Percentiles rank a stretch among this genome's conserved stretches.
phyloP scores from a whole-genome alignment of 768 basidiomycete species.

The Leccinum ochraceum region DNA sequence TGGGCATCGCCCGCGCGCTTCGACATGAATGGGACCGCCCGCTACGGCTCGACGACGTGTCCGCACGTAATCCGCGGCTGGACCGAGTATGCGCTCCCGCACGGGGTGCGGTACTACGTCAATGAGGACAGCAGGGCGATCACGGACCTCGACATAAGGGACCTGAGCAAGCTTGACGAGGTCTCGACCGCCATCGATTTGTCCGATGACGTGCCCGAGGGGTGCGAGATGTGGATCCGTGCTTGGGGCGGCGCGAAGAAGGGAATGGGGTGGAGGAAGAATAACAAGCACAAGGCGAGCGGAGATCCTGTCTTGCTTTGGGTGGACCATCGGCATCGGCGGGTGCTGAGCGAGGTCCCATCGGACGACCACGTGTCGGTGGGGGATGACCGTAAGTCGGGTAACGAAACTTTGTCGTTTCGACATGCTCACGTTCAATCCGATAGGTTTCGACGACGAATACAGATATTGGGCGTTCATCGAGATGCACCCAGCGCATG shows the following conservation, averaged over 20 bases:
- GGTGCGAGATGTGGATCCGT: constrained; percentile 66
- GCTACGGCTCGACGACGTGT: constrained; percentile 29
- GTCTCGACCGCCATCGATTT: constrained; percentile 34
- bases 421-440: not conserved
- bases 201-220: constrained; percentile 36
- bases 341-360: constrained; percentile 50
- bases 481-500: constrained; percentile 77
- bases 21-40: constrained; percentile 33
- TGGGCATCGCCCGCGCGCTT: constrained; percentile 29
- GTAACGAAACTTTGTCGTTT: not conserved
- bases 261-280: constrained; percentile 28
- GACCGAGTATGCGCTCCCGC: constrained; percentile 76
- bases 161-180: constrained; percentile 47
- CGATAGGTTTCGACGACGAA: constrained; percentile 67
- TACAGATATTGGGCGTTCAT: constrained; percentile 83
- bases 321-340: constrained; percentile 65
- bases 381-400: constrained; percentile 44
- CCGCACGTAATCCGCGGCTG: constrained; percentile 53
- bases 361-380: constrained; percentile 27
- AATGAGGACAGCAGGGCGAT: constrained; percentile 61
- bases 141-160: constrained; percentile 72
- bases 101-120: constrained; percentile 67
- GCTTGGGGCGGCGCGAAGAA: constrained; percentile 36
- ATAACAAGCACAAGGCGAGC: constrained; percentile 33
- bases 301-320: constrained; percentile 47